Evolutionary conservation across 2,329 filamentous ascomycete genomes (phyloP), one percentile per base, ranked within the genome.

Genomic region (Plenodomus biglobosus): DNA sequence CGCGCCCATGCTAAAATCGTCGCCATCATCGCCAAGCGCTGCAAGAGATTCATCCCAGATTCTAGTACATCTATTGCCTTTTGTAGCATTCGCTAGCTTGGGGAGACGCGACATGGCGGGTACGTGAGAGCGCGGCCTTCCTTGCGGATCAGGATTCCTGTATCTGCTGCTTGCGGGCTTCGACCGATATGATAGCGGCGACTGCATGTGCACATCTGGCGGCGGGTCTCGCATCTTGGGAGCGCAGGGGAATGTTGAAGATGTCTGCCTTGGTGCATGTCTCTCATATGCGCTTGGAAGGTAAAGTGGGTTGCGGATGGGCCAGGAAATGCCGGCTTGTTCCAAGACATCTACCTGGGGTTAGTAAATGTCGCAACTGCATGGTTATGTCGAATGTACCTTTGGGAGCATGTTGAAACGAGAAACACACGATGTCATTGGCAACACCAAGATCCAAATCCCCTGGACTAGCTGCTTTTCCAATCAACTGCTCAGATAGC

Each of bases 331-430:
- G 3, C 80, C 81, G 2, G 84, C 85, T 51, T 76, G 78, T 69
- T 94, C 87, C 22, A 95, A 79, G 19, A 92, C 76, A 36, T 87
- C 90, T 90, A 56, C 15, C 6, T 17, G 50, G 71, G 59, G 40
- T 58, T 17, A 55, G 51, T 17, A 2, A 3, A 19, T 22, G 34
- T 21, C 8, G 30, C 32, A 27, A 1, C 8, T 11, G 1, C 15
- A 3, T n/a, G 3, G 5, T 17, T 17, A 21, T 38, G 11, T 4
- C 15, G 16, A 0, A 72, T 78, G 57, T 75, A 92, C 90, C 80
- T 45, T 88, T 73, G 1, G 90, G 90, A 27, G 88, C 90, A 75
- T 94, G 88, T 64, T 94, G 88, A 61, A 95, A 95, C 1, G 90
- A 86, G 70, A 95, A 94, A 13, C 82, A 81, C 19, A 91, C 81